Evolutionary conservation across 345 rosid species (phyloP).

Genomic region (Brassica nigra): DNA sequence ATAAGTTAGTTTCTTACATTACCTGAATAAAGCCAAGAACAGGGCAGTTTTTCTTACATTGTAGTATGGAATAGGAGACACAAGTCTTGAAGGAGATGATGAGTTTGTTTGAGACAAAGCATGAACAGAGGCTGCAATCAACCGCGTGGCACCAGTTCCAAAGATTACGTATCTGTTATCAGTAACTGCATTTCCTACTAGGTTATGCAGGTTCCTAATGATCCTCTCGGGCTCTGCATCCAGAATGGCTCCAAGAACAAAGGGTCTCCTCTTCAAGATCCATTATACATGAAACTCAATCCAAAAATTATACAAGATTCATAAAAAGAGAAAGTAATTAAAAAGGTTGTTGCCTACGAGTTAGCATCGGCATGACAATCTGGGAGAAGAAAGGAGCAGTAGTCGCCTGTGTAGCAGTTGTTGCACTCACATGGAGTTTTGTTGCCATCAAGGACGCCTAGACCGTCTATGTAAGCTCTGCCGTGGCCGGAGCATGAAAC

Average conservation of each 20-base stretch:
- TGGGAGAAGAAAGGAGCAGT: conserved; percentile 53
- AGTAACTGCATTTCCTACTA: background rate
- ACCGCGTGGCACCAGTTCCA: conserved; percentile 58
- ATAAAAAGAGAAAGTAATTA: no score
- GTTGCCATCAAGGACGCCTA: conserved; percentile 33
- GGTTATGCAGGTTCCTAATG: background rate
- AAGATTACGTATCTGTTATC: conserved; percentile 3
- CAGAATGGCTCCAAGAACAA: conserved; percentile 40
- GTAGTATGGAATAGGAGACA: conserved; percentile 63
- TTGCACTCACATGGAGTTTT: conserved; percentile 67
- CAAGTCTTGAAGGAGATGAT: conserved; percentile 48
- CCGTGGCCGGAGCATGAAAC: conserved; percentile 73
- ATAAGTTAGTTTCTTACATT: background rate
- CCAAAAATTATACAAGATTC: background rate
- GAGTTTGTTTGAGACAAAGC: conserved; percentile 54
- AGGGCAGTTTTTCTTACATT: conserved; percentile 39
- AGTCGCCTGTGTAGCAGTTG: conserved; percentile 53
- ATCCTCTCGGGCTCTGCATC: conserved; percentile 20
- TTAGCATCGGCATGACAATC: conserved; percentile 54
- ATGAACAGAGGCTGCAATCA: conserved; percentile 65
- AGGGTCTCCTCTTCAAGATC: conserved; percentile 32
- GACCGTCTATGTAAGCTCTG: conserved; percentile 66
- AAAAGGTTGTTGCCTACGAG: conserved; percentile 38
- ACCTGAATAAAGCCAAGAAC: background rate
- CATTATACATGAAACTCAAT: background rate